Evolutionary conservation across 2,329 filamentous ascomycete species (phyloP), one percentile per base, ranked within the genome.

Genomic region (Lomentospora prolificans): DNA sequence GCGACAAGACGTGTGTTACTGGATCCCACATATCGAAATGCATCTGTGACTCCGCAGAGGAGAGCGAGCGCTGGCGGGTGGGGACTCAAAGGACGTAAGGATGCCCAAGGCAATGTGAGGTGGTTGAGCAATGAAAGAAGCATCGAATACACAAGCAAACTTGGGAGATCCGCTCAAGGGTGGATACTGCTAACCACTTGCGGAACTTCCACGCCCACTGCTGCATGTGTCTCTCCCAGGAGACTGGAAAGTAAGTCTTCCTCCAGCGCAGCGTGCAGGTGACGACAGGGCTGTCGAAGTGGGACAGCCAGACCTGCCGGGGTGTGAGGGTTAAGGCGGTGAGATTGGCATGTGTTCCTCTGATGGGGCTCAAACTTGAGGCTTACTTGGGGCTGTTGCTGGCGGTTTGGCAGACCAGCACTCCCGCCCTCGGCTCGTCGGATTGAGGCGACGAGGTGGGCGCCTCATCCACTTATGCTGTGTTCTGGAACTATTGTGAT

Each of bases 91-190:
- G 17, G 44, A 48, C 22, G 44, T 48, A 48, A 22, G 44, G 44
- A 48, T 48, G 44, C 44, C 44, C 44, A 48, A 48, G 44, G 44
- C 22, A 12, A 22, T 48, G 44, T n/a, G n/a, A n/a, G n/a, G n/a
- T n/a, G n/a, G n/a, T n/a, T n/a, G n/a, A n/a, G n/a, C n/a, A 48
- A 41, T 48, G 44, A 48, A 17, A 46, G 22, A 39, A 39, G 33
- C 4, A 39, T 39, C 12, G 33, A 14, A 39, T 17, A 41, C 36
- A 41, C 36, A 41, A 41, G 36, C 36, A 41, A 41, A 19, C 12
- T 17, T 41, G 36, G 36, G 36, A 41, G 36, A 41, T 41, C 19
- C 5, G 36, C 19, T 17, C 36, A 41, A 41, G 36, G 36, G 36
- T 41, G 36, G 36, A 17, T 17, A 41, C n/a, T 41, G 12, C 36